These are phyloP conservation scores for Cryphonectria naterciae DNA, from an alignment of 2,329 filamentous ascomycete genomes.

Conservation along the genomic window DNA sequence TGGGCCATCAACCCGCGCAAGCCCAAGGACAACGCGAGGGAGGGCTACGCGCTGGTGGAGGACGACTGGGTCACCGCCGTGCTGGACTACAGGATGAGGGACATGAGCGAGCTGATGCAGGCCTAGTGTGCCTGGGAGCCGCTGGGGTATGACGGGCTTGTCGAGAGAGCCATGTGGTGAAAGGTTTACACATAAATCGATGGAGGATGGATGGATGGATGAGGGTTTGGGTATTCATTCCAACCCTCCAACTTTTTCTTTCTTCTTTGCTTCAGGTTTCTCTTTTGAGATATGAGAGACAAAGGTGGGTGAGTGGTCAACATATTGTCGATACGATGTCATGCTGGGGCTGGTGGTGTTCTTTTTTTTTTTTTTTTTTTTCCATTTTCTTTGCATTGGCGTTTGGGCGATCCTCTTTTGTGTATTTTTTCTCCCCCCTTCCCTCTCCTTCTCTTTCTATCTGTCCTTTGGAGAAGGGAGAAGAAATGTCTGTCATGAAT, in stretches of 20 bases:
- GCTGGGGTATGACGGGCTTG: conserved; percentile 7
- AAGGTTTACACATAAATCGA: neutral
- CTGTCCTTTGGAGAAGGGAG: neutral
- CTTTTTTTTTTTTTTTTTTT: too few species aligned
- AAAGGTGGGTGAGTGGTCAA: neutral
- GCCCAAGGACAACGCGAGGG: conserved; percentile 57
- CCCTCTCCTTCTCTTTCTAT: neutral
- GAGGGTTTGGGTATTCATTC: too few species aligned
- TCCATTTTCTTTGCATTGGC: neutral
- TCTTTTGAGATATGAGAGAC: neutral
- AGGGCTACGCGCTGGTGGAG: conserved; percentile 64
- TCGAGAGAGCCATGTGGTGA: neutral
- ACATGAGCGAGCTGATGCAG: conserved; percentile 60
- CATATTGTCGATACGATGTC: neutral
- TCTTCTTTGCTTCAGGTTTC: neutral
- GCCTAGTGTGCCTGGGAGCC: conserved; percentile 24
- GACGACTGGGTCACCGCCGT: conserved; percentile 69
- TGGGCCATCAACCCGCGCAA: conserved; percentile 73
- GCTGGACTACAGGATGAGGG: conserved; percentile 65
- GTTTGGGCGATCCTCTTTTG: neutral
- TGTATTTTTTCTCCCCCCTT: neutral
- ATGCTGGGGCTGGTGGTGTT: neutral
- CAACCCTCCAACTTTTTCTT: neutral
- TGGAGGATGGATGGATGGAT: neutral
- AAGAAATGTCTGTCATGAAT: neutral